Percentiles rank a stretch among this genome's conserved stretches.
Evolutionary conservation across 345 rosid genomes (phyloP).

Genomic region (Litchi chinensis): DNA sequence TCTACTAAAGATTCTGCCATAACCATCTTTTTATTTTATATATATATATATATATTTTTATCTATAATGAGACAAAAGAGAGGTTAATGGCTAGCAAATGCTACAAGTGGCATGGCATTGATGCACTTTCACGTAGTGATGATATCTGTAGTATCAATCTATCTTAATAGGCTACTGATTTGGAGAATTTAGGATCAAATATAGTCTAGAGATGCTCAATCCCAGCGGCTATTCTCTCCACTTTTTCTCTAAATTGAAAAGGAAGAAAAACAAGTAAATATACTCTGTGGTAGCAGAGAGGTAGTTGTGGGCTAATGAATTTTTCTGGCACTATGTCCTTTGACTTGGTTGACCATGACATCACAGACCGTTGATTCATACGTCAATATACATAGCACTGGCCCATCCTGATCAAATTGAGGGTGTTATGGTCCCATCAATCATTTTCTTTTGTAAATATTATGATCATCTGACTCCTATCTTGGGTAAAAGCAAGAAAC

Average conservation of each 20-base stretch:
- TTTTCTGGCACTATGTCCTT: neutral
- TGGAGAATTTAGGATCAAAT: slow-evolving; percentile 9
- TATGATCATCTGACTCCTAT: neutral
- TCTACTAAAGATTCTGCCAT: neutral
- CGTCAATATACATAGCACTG: neutral
- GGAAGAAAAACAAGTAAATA: neutral
- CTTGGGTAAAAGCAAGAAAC: slow-evolving; percentile 6
- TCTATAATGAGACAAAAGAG: slow-evolving; percentile 9
- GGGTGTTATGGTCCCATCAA: slow-evolving; percentile 20
- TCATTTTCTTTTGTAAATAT: slow-evolving; percentile 14
- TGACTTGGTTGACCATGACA: slow-evolving; percentile 11
- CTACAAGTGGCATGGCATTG: neutral
- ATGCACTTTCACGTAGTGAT: neutral
- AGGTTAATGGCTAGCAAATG: neutral
- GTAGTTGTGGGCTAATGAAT: neutral
- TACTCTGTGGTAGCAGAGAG: too few relatives aligned
- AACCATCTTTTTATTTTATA: neutral
- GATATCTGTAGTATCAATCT: neutral
- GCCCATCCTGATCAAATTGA: neutral
- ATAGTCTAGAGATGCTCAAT: neutral
- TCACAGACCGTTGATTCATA: neutral
- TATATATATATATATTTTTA: neutral
- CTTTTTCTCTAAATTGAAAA: neutral
- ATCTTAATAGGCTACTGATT: slow-evolving; percentile 4
- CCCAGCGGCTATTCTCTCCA: neutral